A percentile compares a stretch with the other conserved stretches of the same genome.
Evolutionary conservation across 208 protist species (phyloP).

Genomic region (Crithidia mellificae): DNA sequence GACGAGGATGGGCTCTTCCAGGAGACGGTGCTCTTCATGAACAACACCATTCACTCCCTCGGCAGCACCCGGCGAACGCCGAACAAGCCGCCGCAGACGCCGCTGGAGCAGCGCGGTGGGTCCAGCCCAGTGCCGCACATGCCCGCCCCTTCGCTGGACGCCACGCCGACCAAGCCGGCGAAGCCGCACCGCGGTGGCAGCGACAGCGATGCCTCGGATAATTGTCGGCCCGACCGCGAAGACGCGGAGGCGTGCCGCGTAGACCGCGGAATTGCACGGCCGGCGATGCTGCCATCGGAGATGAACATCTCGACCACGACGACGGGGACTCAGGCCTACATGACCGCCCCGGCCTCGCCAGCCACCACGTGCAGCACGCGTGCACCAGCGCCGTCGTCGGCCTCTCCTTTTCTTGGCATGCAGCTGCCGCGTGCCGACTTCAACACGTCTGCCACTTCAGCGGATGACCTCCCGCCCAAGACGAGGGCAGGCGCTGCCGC

Average conservation of each 20-base stretch:
- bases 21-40: constrained; percentile 40
- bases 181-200: not conserved
- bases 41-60: constrained; percentile 35
- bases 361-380: constrained; percentile 2
- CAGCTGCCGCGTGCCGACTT: not conserved
- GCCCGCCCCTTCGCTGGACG: constrained; percentile 22
- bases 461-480: too few species aligned
- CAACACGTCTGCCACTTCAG: not conserved
- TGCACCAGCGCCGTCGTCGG: not conserved
- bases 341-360: not conserved
- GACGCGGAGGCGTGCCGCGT: not conserved
- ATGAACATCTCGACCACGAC: constrained; percentile 13
- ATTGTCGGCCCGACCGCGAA: constrained; percentile 6
- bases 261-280: not conserved
- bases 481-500: not conserved
- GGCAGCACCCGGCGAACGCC: constrained; percentile 30
- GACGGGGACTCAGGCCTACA: constrained; percentile 16
- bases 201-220: not conserved
- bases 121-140: constrained; percentile 18
- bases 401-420: not conserved
- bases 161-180: constrained; percentile 17
- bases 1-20: constrained; percentile 35
- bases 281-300: not conserved
- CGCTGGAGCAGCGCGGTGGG: constrained; percentile 3
- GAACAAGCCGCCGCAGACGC: constrained; percentile 5